A percentile compares a stretch with the other conserved stretches of the same genome.
phyloP scores from a whole-genome alignment of 192 early-diverging fungal species.

The Backusella westeae region DNA sequence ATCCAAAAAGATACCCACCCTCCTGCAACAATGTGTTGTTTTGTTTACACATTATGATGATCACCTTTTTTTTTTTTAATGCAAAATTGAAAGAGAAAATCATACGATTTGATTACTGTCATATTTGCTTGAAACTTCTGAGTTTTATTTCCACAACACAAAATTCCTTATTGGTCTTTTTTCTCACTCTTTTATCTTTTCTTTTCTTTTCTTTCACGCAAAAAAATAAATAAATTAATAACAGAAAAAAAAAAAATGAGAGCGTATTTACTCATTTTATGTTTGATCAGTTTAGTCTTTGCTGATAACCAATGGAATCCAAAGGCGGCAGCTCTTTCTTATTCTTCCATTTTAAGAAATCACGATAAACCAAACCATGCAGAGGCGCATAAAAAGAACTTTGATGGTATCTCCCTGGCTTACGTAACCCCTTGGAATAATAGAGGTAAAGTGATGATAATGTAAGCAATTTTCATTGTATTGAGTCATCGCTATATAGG shows the following conservation, averaged over 20 bases:
- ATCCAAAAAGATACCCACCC: neutral
- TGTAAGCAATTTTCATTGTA: neutral
- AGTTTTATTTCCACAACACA: neutral
- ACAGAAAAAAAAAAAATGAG: neutral
- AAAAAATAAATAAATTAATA: neutral
- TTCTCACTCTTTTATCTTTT: too few species aligned
- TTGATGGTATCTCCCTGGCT: conserved; percentile 33
- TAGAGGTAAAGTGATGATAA: conserved; percentile 21
- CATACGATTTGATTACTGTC: neutral
- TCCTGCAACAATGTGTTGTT: neutral
- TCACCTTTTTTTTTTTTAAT: neutral
- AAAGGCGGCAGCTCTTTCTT: neutral
- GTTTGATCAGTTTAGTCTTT: neutral
- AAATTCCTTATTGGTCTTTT: neutral
- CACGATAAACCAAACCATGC: conserved; percentile 21
- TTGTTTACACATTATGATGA: neutral
- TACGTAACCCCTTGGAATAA: conserved; percentile 48
- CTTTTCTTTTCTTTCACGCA: too few species aligned
- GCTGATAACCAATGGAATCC: neutral
- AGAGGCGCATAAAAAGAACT: conserved; percentile 28
- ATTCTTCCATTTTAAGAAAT: neutral
- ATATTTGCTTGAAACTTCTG: neutral
- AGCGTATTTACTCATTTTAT: neutral
- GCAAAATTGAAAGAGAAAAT: neutral
- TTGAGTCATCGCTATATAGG: conserved; percentile 6